Evolutionary conservation across 495 filamentous ascomycete species (phyloP).

Genomic region (Neurospora sp.): DNA sequence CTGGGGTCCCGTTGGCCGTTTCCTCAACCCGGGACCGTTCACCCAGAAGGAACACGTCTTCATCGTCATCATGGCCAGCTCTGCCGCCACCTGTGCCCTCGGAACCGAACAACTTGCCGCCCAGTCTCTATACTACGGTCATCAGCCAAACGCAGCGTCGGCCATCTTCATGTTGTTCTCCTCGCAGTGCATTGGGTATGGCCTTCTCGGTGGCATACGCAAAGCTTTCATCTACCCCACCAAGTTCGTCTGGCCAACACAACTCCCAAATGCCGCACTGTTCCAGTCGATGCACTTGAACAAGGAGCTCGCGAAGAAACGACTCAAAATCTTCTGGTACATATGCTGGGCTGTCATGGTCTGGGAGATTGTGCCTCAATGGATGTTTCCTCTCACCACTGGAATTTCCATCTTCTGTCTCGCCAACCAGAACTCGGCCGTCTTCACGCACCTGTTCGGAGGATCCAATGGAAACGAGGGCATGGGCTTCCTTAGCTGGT

Average conservation of each 20-base stretch:
- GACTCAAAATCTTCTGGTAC: constrained; percentile 28
- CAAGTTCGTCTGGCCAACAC: constrained; percentile 35
- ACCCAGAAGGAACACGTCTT: constrained; percentile 33
- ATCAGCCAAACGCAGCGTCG: too few species aligned
- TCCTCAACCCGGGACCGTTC: constrained; percentile 28
- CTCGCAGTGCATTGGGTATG: constrained; percentile 40
- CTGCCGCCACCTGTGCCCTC: too few species aligned
- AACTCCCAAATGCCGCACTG: constrained; percentile 25
- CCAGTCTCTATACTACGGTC: too few species aligned
- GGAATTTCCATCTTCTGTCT: constrained; percentile 47
- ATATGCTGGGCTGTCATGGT: constrained; percentile 25
- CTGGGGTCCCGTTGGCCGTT: constrained; percentile 23
- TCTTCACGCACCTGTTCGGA: constrained; percentile 50
- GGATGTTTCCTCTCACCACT: constrained; percentile 40
- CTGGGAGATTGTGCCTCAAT: constrained; percentile 45
- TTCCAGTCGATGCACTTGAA: constrained; percentile 30
- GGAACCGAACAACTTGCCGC: too few species aligned
- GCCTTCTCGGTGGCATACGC: constrained; percentile 40
- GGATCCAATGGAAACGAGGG: constrained; percentile 40
- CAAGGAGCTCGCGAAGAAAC: constrained; percentile 21
- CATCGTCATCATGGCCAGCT: constrained; percentile 27
- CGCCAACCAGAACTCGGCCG: constrained; percentile 32
- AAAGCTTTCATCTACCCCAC: constrained; percentile 42
- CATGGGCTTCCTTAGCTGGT: constrained; percentile 35
- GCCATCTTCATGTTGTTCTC: constrained; percentile 34